phyloP scores from a whole-genome alignment of 805 yeast genomes.

The Candida fluviatilis region DNA sequence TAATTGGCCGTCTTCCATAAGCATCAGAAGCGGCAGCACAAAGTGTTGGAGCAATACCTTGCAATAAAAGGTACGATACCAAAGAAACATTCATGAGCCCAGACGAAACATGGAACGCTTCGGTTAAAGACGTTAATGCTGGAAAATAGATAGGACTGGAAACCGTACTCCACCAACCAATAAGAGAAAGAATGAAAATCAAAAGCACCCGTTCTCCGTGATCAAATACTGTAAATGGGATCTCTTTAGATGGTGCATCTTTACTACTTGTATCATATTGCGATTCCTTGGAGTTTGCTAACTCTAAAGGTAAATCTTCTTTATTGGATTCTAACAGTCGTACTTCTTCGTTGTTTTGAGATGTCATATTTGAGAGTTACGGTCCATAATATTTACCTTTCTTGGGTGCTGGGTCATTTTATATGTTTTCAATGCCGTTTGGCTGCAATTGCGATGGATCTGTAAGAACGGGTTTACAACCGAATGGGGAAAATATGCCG shows the following conservation, averaged over 20 bases:
- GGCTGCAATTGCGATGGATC: too few relatives aligned
- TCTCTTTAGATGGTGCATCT: not conserved
- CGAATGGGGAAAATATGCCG: too few relatives aligned
- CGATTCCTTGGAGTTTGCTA: too few relatives aligned
- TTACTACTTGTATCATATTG: too few relatives aligned
- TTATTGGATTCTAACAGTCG: too few relatives aligned
- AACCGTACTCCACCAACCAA: constrained; percentile 65
- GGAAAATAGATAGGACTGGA: constrained; percentile 82
- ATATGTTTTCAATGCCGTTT: too few relatives aligned
- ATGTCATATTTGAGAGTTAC: too few relatives aligned
- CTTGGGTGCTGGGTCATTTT: too few relatives aligned
- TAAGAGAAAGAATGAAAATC: constrained; percentile 35
- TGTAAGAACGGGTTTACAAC: too few relatives aligned
- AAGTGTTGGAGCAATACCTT: constrained; percentile 72
- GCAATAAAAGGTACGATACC: constrained; percentile 71
- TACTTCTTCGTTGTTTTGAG: too few relatives aligned
- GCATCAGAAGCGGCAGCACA: constrained; percentile 67
- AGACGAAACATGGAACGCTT: constrained; percentile 50
- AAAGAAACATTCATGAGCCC: constrained; percentile 66
- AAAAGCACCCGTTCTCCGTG: constrained; percentile 37
- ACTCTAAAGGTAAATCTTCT: too few relatives aligned
- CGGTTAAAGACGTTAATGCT: constrained; percentile 56
- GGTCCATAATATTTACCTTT: too few relatives aligned
- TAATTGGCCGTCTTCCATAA: constrained; percentile 68
- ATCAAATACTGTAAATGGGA: constrained; percentile 44